Evolutionary conservation across 2,329 filamentous ascomycete genomes (phyloP).

Genomic region (Beauveria sp.): DNA sequence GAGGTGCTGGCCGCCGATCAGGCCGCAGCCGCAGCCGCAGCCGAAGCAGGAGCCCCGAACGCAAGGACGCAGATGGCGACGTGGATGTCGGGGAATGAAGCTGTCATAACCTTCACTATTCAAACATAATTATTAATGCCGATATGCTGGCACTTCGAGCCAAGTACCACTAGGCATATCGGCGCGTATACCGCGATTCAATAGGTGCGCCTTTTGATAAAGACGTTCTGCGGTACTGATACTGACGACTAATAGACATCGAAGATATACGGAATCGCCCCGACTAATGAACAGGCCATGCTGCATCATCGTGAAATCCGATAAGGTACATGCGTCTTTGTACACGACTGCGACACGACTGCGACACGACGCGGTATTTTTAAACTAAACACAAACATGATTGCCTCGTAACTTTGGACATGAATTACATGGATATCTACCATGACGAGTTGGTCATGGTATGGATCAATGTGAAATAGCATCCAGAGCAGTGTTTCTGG

Average conservation of each 20-base stretch:
- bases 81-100: constrained; percentile 18
- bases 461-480: no score
- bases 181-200: constrained; percentile 20
- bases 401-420: not conserved
- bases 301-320: not conserved
- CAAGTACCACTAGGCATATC: constrained; percentile 17
- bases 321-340: not conserved
- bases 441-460: not conserved
- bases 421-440: not conserved
- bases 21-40: constrained; percentile 42
- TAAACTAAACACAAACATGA: not conserved
- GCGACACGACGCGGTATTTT: not conserved
- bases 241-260: not conserved
- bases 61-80: constrained; percentile 22
- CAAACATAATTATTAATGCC: constrained; percentile 13
- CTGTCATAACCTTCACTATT: not conserved
- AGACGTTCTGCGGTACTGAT: not conserved
- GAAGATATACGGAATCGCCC: not conserved
- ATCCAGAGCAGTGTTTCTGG: no score
- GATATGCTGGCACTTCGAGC: constrained; percentile 16
- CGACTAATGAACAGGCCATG: not conserved
- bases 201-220: constrained; percentile 18
- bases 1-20: constrained; percentile 31
- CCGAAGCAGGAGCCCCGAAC: constrained; percentile 33
- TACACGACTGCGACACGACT: not conserved